phyloP scores from a whole-genome alignment of 495 filamentous ascomycete species.

The Cercophora sp. region DNA sequence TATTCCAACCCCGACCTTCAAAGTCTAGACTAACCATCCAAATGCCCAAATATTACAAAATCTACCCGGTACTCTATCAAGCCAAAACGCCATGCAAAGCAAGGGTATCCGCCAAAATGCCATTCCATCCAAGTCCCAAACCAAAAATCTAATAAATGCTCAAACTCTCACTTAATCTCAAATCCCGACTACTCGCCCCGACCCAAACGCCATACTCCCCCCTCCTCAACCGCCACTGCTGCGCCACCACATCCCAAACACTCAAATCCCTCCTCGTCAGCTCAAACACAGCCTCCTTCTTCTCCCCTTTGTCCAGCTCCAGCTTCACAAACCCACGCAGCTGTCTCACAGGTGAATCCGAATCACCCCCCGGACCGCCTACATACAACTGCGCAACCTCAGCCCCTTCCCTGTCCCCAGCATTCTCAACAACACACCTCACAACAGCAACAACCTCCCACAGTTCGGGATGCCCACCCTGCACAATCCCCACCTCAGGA shows the following conservation, averaged over 20 bases:
- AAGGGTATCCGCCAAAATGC: too few relatives aligned
- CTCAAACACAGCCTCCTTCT: conserved; percentile 36
- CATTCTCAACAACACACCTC: conserved; percentile 61
- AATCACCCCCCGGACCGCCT: conserved; percentile 32
- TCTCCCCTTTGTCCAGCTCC: conserved; percentile 38
- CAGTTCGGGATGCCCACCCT: conserved; percentile 71
- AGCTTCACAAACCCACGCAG: conserved; percentile 58
- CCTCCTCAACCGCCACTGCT: conserved; percentile 74
- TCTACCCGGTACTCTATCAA: too few relatives aligned
- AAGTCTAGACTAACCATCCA: too few relatives aligned
- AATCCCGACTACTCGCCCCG: conserved; percentile 49
- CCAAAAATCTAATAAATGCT: too few relatives aligned
- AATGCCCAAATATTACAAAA: too few relatives aligned
- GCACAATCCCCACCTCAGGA: conserved; percentile 1
- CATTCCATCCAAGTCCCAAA: too few relatives aligned
- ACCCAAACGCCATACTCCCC: conserved; percentile 42
- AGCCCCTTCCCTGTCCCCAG: conserved; percentile 56
- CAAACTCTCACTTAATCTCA: conserved; percentile 24
- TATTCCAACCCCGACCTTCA: too few relatives aligned
- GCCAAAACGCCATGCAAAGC: too few relatives aligned
- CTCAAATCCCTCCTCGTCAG: conserved; percentile 58
- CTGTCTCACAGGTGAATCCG: conserved; percentile 40
- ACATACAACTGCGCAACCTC: conserved; percentile 57
- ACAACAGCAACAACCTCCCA: conserved; percentile 59
- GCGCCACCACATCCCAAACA: conserved; percentile 74